Evolutionary conservation across 805 yeast species (phyloP), one percentile per base, ranked within the genome.

Genomic region (Wickerhamomyces sydowiorum): DNA sequence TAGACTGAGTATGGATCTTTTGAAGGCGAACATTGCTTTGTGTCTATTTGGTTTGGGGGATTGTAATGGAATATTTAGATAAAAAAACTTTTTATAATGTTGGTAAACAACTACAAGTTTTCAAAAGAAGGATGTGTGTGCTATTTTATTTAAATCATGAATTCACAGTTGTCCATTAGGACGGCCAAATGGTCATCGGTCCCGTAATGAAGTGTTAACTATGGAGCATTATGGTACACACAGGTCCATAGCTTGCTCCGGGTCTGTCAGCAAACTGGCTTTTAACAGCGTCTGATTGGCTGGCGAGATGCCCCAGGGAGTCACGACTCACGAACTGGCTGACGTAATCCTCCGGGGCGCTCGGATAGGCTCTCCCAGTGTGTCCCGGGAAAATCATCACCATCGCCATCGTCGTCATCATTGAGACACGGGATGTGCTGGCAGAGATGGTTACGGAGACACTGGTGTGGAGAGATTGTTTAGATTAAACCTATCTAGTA

Each of bases 141-240:
- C 13, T 23, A n/a, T 25, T 38, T 29, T 22, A 20, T 17, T 20
- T 25, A 19, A 31, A 30, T n/a, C n/a, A n/a, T n/a, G n/a, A n/a
- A 30, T 30, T 14, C 33, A 30, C n/a, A 14, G 28, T 18, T 35
- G 12, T 19, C 21, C 23, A 8, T 24, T 27, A 19, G 15, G 38
- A 21, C 18, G 27, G 30, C 35, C 30, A 38, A 31, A 28, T 25
- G 46, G 48, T 47, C 51, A 45, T 49, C 53, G 53, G 53, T 41
- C 41, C 53, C 53, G 53, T 45, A 41, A 39, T 21, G 36, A 28
- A 28, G 15, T 4, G 14, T 25, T 25, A 25, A 25, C 28, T 29
- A 29, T 29, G 32, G 32, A 10, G 32, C 19, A 9, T 4, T n/a
- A n/a, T 37, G 46, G 45, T 42, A 25, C 31, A 41, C 39, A 45